phyloP scores from a whole-genome alignment of 192 early-diverging fungal species.

The Coemansia sp. region DNA sequence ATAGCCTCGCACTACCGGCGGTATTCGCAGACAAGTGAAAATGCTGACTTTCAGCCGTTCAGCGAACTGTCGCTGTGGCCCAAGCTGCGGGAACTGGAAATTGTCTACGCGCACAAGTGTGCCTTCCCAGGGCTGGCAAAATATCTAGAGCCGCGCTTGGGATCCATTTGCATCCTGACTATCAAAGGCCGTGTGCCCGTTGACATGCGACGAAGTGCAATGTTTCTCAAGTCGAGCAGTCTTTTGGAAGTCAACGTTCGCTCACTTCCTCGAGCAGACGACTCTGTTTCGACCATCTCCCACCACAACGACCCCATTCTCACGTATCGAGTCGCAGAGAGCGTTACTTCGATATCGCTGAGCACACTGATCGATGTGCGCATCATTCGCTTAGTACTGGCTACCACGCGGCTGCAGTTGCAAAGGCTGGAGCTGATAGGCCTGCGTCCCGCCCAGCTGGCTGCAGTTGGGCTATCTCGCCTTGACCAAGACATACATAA shows the following conservation, averaged over 20 bases:
- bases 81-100: conserved; percentile 30
- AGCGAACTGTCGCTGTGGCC: conserved; percentile 31
- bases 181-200: conserved; percentile 38
- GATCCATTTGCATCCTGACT: conserved; percentile 19
- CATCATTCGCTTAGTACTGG: conserved; percentile 21
- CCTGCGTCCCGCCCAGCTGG: conserved; percentile 20
- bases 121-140: conserved; percentile 44
- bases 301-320: conserved; percentile 27
- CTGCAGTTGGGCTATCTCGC: conserved; percentile 8
- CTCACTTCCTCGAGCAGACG: conserved; percentile 26
- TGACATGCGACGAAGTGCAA: conserved; percentile 39
- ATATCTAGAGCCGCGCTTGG: conserved; percentile 41
- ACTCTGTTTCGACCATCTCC: conserved; percentile 24
- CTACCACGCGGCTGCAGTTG: conserved; percentile 3
- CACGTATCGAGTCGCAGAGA: background rate
- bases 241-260: conserved; percentile 24
- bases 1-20: conserved; percentile 41
- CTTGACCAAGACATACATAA: background rate
- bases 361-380: conserved; percentile 38
- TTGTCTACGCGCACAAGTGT: conserved; percentile 44
- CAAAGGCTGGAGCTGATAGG: conserved; percentile 22
- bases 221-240: conserved; percentile 20
- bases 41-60: conserved; percentile 39
- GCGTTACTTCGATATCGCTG: conserved; percentile 18
- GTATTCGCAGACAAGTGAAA: conserved; percentile 28